phyloP scores from a whole-genome alignment of 2,329 filamentous ascomycete species.

The Dryadomyces quercus-mongolicae region DNA sequence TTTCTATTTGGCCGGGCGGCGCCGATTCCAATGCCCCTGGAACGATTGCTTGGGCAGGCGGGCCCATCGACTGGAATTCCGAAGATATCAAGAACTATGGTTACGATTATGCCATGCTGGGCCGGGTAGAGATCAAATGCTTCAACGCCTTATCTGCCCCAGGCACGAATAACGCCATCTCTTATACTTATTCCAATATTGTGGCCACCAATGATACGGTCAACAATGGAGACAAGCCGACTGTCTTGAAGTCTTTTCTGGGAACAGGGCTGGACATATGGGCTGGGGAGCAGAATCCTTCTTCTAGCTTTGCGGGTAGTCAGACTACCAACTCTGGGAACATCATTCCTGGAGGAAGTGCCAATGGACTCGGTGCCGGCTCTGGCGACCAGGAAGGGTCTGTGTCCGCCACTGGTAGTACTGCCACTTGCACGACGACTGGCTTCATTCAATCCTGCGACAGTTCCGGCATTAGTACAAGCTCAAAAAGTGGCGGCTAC shows the following conservation, averaged over 20 bases:
- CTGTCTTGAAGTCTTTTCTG: conserved; percentile 64
- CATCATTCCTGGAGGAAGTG: conserved; percentile 19
- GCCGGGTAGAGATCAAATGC: conserved; percentile 72
- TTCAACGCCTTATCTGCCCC: conserved; percentile 52
- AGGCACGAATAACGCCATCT: conserved; percentile 55
- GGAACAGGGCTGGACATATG: conserved; percentile 72
- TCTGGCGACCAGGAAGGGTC: conserved; percentile 3
- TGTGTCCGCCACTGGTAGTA: background rate
- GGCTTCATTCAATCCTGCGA: conserved; percentile 30
- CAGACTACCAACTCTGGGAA: conserved; percentile 8
- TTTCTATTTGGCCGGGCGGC: conserved; percentile 94
- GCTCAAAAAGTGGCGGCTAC: conserved; percentile 19
- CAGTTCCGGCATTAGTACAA: conserved; percentile 7
- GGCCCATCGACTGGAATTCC: conserved; percentile 75
- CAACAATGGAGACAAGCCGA: conserved; percentile 59
- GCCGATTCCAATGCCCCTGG: conserved; percentile 65
- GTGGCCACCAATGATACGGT: conserved; percentile 66
- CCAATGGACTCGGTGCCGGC: conserved; percentile 15
- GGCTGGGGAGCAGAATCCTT: conserved; percentile 19
- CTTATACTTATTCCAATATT: conserved; percentile 62
- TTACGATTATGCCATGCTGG: conserved; percentile 79
- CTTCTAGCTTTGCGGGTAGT: conserved; percentile 5
- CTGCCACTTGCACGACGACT: conserved; percentile 21
- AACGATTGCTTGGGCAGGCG: conserved; percentile 86
- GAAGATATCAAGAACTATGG: conserved; percentile 66